These are phyloP conservation scores for Aspergillus flavus DNA, from an alignment of 2,329 filamentous ascomycete genomes.

Conservation along the genomic window DNA sequence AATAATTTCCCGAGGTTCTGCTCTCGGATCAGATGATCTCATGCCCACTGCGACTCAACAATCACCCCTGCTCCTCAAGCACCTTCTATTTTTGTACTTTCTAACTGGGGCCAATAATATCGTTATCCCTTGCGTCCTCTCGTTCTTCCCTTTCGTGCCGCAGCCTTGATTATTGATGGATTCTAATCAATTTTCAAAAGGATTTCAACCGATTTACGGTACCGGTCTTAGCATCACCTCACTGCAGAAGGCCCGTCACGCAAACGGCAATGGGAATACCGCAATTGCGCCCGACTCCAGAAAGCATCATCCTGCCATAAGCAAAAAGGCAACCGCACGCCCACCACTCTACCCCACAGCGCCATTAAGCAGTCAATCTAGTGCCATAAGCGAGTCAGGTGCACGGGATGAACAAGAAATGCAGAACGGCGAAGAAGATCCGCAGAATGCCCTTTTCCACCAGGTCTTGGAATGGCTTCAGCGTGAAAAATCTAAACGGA, in stretches of 20 bases:
- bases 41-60: conserved; percentile 21
- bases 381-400: conserved; percentile 26
- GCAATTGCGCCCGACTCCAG: conserved; percentile 29
- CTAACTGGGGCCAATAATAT: neutral
- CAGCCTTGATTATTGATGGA: conserved; percentile 18
- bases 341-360: conserved; percentile 26
- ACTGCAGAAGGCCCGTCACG: conserved; percentile 25
- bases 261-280: conserved; percentile 22
- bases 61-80: neutral
- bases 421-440: conserved; percentile 33
- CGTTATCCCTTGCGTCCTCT: neutral
- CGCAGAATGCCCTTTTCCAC: conserved; percentile 56
- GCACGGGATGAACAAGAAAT: conserved; percentile 27
- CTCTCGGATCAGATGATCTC: conserved; percentile 22
- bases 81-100: conserved; percentile 7
- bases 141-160: neutral
- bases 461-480: conserved; percentile 85
- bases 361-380: conserved; percentile 33
- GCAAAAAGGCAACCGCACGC: conserved; percentile 31
- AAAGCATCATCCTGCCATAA: conserved; percentile 31
- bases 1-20: conserved; percentile 18
- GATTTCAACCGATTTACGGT: conserved; percentile 27
- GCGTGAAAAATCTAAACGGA: conserved; percentile 71
- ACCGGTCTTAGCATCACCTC: conserved; percentile 29
- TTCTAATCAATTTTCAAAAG: conserved; percentile 33